phyloP scores from a whole-genome alignment of 805 yeast species.

The Komagataella ulmi region DNA sequence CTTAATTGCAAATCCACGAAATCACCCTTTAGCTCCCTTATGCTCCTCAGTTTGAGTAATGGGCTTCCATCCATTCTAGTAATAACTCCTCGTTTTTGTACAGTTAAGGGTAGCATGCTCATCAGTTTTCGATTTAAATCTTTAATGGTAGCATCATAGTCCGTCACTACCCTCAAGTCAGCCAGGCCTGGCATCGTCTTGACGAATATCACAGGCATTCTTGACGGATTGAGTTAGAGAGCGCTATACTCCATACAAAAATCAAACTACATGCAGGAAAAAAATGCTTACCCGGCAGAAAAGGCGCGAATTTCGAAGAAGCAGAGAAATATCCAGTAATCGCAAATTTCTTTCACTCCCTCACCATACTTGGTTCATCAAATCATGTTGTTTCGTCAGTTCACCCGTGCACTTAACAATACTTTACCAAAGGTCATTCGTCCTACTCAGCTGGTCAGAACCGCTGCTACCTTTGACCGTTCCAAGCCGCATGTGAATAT shows the following conservation, averaged over 20 bases:
- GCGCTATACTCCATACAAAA: neutral
- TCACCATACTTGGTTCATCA: neutral
- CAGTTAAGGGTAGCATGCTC: neutral
- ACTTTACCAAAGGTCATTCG: neutral
- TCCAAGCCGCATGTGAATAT: constrained; percentile 93
- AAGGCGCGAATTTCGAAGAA: neutral
- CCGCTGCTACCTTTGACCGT: constrained; percentile 79
- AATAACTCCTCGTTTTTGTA: neutral
- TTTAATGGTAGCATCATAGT: neutral
- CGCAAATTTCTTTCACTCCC: neutral
- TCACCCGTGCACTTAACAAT: neutral
- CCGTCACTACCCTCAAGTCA: neutral
- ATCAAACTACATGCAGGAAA: neutral
- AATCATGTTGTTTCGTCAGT: neutral
- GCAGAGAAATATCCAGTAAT: neutral
- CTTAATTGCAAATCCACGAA: constrained; percentile 17
- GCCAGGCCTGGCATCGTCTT: neutral
- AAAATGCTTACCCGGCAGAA: neutral
- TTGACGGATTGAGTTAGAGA: no score
- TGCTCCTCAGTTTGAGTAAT: neutral
- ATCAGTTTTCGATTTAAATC: neutral
- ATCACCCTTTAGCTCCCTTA: neutral
- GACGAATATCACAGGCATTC: neutral
- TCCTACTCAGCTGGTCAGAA: constrained; percentile 3
- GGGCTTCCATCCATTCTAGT: neutral